Evolutionary conservation across 2,329 filamentous ascomycete genomes (phyloP).

Genomic region (Cladobotryum protrusum): DNA sequence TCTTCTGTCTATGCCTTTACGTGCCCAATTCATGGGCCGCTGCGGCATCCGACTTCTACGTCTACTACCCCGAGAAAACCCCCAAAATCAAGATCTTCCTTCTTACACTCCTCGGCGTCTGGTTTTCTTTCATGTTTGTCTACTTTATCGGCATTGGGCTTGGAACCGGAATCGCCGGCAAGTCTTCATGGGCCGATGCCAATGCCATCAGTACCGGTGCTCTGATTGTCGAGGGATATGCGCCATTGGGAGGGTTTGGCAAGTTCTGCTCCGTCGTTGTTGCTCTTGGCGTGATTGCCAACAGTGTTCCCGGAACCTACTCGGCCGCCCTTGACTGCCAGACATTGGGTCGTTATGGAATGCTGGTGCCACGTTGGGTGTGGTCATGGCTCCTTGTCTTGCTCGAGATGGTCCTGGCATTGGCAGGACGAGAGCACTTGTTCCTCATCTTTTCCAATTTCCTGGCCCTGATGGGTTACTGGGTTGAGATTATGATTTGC

Average conservation of each 20-base stretch:
- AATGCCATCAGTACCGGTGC: constrained; percentile 49
- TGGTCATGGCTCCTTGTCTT: constrained; percentile 49
- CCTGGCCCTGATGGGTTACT: constrained; percentile 48
- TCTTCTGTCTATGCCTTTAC: constrained; percentile 63
- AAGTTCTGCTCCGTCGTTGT: constrained; percentile 52
- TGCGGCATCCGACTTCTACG: constrained; percentile 72
- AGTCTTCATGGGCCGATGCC: constrained; percentile 43
- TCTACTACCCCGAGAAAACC: constrained; percentile 63
- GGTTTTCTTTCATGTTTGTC: constrained; percentile 54
- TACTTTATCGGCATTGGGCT: constrained; percentile 58
- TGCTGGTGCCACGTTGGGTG: constrained; percentile 45
- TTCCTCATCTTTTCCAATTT: constrained; percentile 50
- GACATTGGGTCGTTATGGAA: constrained; percentile 48
- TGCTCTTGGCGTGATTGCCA: constrained; percentile 48
- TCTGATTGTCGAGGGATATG: constrained; percentile 49
- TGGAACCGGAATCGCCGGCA: constrained; percentile 42
- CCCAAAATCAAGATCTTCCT: constrained; percentile 58
- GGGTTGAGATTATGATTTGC: constrained; percentile 45
- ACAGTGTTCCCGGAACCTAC: constrained; percentile 51
- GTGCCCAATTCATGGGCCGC: constrained; percentile 53
- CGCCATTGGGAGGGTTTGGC: constrained; percentile 48
- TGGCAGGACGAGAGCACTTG: constrained; percentile 47
- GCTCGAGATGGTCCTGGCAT: constrained; percentile 49
- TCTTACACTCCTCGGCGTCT: constrained; percentile 63
- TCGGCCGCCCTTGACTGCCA: constrained; percentile 54